Evolutionary conservation across 257 asterid species (phyloP).

Genomic region (Solanum pinnatisectum): DNA sequence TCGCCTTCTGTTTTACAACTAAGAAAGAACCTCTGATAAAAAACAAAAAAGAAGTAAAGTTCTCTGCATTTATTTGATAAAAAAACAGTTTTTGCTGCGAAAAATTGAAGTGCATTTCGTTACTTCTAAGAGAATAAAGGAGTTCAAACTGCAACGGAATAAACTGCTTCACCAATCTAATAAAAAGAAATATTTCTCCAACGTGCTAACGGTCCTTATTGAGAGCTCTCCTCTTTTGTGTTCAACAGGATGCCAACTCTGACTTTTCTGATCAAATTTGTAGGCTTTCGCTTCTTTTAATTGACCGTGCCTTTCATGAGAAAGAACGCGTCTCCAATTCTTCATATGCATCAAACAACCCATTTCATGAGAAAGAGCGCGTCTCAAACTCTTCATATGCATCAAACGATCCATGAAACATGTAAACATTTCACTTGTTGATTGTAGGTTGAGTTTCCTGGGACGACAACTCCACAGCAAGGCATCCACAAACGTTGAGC

Average conservation of each 20-base stretch:
- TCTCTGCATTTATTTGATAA: neutral
- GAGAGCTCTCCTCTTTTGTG: neutral
- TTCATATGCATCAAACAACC: no score
- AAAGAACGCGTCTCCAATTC: no score
- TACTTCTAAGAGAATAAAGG: neutral
- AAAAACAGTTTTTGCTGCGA: neutral
- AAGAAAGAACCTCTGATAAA: neutral
- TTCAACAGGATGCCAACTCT: neutral
- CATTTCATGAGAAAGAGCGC: no score
- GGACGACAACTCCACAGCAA: neutral
- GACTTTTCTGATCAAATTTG: neutral
- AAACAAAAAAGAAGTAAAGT: neutral
- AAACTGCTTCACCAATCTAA: no score
- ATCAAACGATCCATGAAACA: neutral
- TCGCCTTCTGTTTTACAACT: neutral
- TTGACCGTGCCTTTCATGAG: no score
- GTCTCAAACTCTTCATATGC: neutral
- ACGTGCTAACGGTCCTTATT: neutral
- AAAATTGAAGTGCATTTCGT: neutral
- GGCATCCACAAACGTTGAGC: neutral
- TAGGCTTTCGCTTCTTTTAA: neutral
- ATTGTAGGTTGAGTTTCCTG: neutral
- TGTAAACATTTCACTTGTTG: neutral
- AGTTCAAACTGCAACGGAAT: no score
- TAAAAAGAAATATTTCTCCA: no score